Conservation (phyloP, 805 yeast species). For the Hanseniaspora hatyaiensis region DNA sequence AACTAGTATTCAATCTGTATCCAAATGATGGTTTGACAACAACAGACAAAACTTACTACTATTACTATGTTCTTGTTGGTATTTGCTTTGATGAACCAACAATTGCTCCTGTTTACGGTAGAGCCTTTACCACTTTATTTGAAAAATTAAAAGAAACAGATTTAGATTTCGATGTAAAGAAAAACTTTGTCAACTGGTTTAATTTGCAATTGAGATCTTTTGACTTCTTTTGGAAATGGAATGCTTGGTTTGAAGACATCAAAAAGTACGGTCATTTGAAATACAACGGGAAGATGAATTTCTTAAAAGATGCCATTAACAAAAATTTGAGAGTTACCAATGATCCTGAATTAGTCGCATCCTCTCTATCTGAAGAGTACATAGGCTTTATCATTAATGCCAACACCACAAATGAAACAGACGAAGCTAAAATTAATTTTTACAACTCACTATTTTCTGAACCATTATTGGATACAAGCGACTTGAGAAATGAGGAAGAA, state of each 20-base stretch:
- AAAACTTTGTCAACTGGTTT: conserved; percentile 79
- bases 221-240: conserved; percentile 96
- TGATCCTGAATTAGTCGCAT: conserved; percentile 49
- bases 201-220: conserved; percentile 86
- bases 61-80: conserved; percentile 72
- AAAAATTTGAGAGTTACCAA: conserved; percentile 81
- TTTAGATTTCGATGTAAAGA: conserved; percentile 64
- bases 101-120: conserved; percentile 88
- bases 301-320: conserved; percentile 65
- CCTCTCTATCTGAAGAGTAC: conserved; percentile 54
- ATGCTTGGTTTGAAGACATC: conserved; percentile 67
- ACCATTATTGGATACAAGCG: conserved; percentile 3
- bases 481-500: conserved; percentile 19
- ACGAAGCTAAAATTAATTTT: conserved; percentile 30
- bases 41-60: conserved; percentile 41
- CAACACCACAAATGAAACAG: conserved; percentile 33
- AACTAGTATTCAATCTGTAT: conserved; percentile 56
- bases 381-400: conserved; percentile 21
- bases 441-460: conserved; percentile 28
- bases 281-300: conserved; percentile 61
- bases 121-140: conserved; percentile 78
- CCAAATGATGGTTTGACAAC: conserved; percentile 43
- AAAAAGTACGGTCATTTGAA: conserved; percentile 31
- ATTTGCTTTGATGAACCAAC: conserved; percentile 76
- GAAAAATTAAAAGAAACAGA: conserved; percentile 39